Evolutionary conservation across 495 filamentous ascomycete genomes (phyloP).

Genomic region (Barbatosphaeria neglecta): DNA sequence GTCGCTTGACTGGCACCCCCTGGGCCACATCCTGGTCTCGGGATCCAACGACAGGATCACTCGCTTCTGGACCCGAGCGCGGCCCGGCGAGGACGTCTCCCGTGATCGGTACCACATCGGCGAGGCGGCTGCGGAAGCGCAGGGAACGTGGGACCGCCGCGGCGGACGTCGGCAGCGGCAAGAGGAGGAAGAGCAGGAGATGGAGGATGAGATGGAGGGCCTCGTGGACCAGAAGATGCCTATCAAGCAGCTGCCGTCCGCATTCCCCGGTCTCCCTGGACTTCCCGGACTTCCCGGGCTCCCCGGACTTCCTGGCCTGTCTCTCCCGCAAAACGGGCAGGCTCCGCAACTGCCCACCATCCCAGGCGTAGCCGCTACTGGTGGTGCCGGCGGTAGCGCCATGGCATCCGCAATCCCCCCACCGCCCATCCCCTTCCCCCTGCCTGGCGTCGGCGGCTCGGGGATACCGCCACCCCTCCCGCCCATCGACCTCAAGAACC

Average conservation of each 20-base stretch:
- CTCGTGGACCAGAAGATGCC: slow-evolving; percentile 91
- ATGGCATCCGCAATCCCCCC: slow-evolving; percentile 15
- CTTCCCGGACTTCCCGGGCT: too few species aligned
- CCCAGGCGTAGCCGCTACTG: slow-evolving; percentile 42
- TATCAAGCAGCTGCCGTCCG: slow-evolving; percentile 30
- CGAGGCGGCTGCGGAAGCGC: slow-evolving; percentile 81
- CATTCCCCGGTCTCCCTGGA: slow-evolving; percentile 42
- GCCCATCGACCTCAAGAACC: slow-evolving; percentile 43
- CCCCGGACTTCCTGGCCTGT: slow-evolving; percentile 41
- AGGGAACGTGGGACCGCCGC: slow-evolving; percentile 83
- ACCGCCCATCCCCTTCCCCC: slow-evolving; percentile 23
- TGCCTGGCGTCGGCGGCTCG: slow-evolving; percentile 31
- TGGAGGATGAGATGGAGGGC: slow-evolving; percentile 85
- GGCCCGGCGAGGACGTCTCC: slow-evolving; percentile 78
- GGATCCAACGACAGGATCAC: slow-evolving; percentile 96
- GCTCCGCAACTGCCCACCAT: slow-evolving; percentile 22
- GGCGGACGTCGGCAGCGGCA: slow-evolving; percentile 67
- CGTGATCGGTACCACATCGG: slow-evolving; percentile 92
- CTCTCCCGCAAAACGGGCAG: slow-evolving; percentile 22
- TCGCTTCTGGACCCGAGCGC: slow-evolving; percentile 82
- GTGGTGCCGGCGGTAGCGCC: too few species aligned
- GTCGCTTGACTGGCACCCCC: slow-evolving; percentile 93
- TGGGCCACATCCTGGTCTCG: slow-evolving; percentile 95
- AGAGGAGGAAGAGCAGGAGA: slow-evolving; percentile 84
- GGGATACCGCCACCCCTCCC: slow-evolving; percentile 37